These are phyloP conservation scores for Dillenia turbinata DNA, from an alignment of 164 flowering plant genomes.

Conservation along the genomic window DNA sequence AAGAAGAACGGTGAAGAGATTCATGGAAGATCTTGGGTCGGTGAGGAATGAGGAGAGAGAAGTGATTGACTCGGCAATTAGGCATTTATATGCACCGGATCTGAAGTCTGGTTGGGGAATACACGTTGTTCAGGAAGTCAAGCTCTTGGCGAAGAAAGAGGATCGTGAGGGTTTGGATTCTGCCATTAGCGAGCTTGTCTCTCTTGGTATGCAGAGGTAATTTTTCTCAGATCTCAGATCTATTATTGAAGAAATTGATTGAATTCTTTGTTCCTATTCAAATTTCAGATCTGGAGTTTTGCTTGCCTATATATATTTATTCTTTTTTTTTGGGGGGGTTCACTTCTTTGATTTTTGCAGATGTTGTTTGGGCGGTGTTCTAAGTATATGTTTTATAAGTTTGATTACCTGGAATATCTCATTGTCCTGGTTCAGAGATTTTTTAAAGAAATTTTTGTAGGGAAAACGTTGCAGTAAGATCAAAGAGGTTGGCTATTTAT, in stretches of 20 bases:
- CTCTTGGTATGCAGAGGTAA: constrained; percentile 80
- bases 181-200: constrained; percentile 66
- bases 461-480: no score
- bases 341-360: no score
- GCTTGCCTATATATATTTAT: neutral
- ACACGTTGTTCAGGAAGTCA: constrained; percentile 89
- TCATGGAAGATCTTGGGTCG: constrained; percentile 64
- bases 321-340: neutral
- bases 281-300: neutral
- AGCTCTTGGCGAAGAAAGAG: constrained; percentile 68
- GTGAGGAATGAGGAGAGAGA: constrained; percentile 30
- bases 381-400: no score
- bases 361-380: no score
- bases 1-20: constrained; percentile 67
- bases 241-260: neutral
- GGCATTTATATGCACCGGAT: constrained; percentile 83
- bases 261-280: neutral
- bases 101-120: constrained; percentile 90
- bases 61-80: constrained; percentile 39
- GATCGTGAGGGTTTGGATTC: constrained; percentile 59
- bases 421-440: no score
- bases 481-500: neutral
- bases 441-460: no score
- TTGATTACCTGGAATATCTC: no score
- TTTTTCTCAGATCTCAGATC: neutral